Conservation (phyloP, 2,329 filamentous ascomycete species). For the Sarocladiaceae sp. region DNA sequence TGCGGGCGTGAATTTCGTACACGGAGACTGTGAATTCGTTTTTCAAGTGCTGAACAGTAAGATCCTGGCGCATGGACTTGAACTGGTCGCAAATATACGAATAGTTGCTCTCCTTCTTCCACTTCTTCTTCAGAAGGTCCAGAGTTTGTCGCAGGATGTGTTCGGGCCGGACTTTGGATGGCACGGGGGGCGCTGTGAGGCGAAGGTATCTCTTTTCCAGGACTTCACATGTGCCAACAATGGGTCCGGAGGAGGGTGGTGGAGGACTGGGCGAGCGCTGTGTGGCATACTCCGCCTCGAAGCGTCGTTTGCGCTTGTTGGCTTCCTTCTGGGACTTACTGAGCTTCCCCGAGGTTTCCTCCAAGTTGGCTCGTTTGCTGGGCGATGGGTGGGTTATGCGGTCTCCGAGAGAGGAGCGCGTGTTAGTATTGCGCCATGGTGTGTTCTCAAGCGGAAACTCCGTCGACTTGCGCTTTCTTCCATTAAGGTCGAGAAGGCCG, state of each 20-base stretch:
- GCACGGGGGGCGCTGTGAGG: conserved; percentile 83
- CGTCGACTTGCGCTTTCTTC: conserved; percentile 80
- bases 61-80: conserved; percentile 95
- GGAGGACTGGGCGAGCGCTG: conserved; percentile 54
- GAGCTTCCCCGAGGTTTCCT: conserved; percentile 46
- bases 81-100: conserved; percentile 98
- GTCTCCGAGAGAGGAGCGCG: conserved; percentile 58
- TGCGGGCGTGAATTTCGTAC: conserved; percentile 96
- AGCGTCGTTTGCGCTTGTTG: conserved; percentile 86
- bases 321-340: conserved; percentile 93
- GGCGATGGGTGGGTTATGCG: conserved; percentile 62
- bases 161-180: conserved; percentile 83
- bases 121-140: conserved; percentile 88
- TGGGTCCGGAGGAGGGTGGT: conserved; percentile 60
- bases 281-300: conserved; percentile 63
- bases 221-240: conserved; percentile 77
- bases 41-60: conserved; percentile 96
- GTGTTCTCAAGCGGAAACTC: conserved; percentile 53
- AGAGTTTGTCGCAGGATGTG: conserved; percentile 76
- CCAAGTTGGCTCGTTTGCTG: conserved; percentile 37
- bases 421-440: conserved; percentile 73
- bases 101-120: conserved; percentile 91
- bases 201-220: conserved; percentile 95
- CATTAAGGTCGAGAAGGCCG: conserved; percentile 22
- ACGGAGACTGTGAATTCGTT: conserved; percentile 95